These are phyloP conservation scores for Penicillium sp. DNA, from an alignment of 2,329 filamentous ascomycete species.

Conservation along the genomic window DNA sequence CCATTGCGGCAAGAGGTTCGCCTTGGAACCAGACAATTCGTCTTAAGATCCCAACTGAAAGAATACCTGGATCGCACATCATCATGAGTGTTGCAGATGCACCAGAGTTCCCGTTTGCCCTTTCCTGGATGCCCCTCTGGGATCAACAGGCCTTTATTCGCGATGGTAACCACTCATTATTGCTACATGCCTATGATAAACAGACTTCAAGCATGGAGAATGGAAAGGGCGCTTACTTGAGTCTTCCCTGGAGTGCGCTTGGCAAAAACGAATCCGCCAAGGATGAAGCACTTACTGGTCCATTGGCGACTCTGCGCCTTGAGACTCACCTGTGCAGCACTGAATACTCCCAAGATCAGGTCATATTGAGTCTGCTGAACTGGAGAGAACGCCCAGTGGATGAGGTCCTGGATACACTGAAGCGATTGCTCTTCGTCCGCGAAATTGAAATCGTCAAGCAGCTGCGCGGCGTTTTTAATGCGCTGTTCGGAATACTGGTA, in stretches of 20 bases:
- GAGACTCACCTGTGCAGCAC: constrained; percentile 93
- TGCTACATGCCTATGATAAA: constrained; percentile 91
- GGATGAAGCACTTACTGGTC: constrained; percentile 72
- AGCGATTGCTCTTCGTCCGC: constrained; percentile 86
- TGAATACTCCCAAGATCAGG: constrained; percentile 87
- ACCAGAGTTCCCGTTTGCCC: constrained; percentile 83
- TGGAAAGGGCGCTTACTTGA: constrained; percentile 84
- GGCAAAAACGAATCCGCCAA: constrained; percentile 67
- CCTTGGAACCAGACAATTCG: constrained; percentile 87
- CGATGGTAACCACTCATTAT: constrained; percentile 77
- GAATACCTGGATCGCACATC: constrained; percentile 80
- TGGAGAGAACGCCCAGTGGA: constrained; percentile 78
- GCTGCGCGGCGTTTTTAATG: constrained; percentile 82
- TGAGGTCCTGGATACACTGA: constrained; percentile 72
- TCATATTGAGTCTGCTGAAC: constrained; percentile 77
- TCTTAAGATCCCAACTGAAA: constrained; percentile 72
- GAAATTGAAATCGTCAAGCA: constrained; percentile 98
- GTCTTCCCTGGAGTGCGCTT: constrained; percentile 74
- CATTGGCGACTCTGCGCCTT: constrained; percentile 75
- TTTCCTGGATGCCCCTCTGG: constrained; percentile 94
- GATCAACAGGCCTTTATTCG: constrained; percentile 84
- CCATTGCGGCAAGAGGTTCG: constrained; percentile 74
- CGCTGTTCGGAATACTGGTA: constrained; percentile 86
- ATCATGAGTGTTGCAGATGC: constrained; percentile 88
- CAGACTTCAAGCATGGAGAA: constrained; percentile 70